Base-by-base conservation (phyloP, 1,139 yeast species). In the Kodamaea ohmeri region DNA sequence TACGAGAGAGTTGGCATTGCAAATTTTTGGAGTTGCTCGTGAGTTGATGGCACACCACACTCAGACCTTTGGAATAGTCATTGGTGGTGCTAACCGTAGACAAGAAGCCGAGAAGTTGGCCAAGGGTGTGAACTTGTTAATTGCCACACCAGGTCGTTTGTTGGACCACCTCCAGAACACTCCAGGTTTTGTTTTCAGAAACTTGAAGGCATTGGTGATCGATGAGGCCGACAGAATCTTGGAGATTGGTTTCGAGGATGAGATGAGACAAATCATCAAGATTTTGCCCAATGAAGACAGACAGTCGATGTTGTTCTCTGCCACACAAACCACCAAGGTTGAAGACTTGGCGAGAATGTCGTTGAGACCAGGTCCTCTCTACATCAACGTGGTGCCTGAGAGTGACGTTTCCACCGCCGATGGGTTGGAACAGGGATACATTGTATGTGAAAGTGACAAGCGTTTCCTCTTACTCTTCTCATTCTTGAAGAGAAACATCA, bases 311-410 rank as follows among this genome's bases (percentile, higher is more conserved):
- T 71, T 92, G 51, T 92, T 94, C 60, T 89, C 97, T 12, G 98
- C 99, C 36, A 92, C 99, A 1, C 99, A 92, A 63, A 92, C 99
- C 28, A 92, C 97, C 33, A 94, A 94, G 68, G 98, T 92, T 46
- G 97, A 92, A 60, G 99, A 94, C 67, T 74, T 92, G 57, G 98
- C 98, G 16, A 79, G 99, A 65, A 92, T 94, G 39, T 92, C 98
- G 4, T 73, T 94, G 52, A 80, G 96, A 60, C 83, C 92, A 36
- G 97, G 97, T 31, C 99, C 98, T 14, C 75, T 94, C 45, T 94
- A 90, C 63, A 92, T 92, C 49, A 92, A 92, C 54, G 99, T 94
- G 41, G 96, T 85, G 44, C 84, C 87, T 35, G 88, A 84, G 56
- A 73, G 80, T 37, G 89, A 78, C 32, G 80, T 78, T 1, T 88